Percentiles rank a stretch among this genome's conserved stretches.
Conservation (phyloP, 139 green algal species). For the Chlamydomonas sphaeroides region DNA sequence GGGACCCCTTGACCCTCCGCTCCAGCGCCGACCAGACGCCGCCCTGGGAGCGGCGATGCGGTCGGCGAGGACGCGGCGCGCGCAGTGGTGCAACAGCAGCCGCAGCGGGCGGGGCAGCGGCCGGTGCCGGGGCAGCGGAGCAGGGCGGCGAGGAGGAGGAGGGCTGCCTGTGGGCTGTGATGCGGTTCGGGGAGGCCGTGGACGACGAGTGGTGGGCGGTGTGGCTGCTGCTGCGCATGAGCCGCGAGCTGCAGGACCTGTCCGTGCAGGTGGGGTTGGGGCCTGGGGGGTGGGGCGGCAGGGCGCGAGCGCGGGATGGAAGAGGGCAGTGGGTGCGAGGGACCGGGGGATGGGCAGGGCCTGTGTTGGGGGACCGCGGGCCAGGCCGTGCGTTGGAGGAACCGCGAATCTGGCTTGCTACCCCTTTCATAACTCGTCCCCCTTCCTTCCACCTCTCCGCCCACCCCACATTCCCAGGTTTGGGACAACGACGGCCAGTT, state of each 20-base stretch:
- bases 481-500: constrained; percentile 96
- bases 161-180: constrained; percentile 73
- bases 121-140: too few relatives aligned
- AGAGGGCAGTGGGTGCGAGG: too few relatives aligned
- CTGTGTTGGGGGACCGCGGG: too few relatives aligned
- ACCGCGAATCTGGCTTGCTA: too few relatives aligned
- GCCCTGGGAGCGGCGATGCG: constrained; percentile 49
- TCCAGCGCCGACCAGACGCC: background rate
- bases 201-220: constrained; percentile 92
- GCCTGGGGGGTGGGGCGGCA: background rate
- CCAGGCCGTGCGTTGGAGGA: too few relatives aligned
- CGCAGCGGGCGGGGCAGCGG: background rate
- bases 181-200: constrained; percentile 84
- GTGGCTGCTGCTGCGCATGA: constrained; percentile 79
- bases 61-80: background rate
- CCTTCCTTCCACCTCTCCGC: too few relatives aligned
- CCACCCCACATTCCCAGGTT: too few relatives aligned
- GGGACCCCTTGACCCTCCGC: constrained; percentile 45
- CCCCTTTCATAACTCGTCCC: too few relatives aligned
- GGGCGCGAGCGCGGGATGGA: background rate
- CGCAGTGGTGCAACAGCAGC: background rate
- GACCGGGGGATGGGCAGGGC: too few relatives aligned
- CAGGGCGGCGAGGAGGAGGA: background rate
- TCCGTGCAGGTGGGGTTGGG: constrained; percentile 60
- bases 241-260: constrained; percentile 44